Conservation (phyloP, 176 grass and related monocot species). For the Triticum turgidum region DNA sequence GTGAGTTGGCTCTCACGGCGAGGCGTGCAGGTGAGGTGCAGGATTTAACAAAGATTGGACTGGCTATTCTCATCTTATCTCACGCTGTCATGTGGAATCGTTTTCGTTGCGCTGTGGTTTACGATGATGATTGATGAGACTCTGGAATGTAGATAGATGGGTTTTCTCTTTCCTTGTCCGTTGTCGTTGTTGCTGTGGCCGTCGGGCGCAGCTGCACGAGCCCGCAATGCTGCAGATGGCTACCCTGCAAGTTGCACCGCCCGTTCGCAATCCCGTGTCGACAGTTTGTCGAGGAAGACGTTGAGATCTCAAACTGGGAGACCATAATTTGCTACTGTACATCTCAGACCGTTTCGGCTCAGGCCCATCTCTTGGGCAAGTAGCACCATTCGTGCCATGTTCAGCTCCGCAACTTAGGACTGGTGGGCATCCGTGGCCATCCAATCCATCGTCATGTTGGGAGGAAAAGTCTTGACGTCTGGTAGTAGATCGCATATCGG, state of each 20-base stretch:
- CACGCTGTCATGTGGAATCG: not conserved
- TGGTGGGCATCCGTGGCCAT: not conserved
- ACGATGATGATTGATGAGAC: not conserved
- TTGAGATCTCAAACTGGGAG: not conserved
- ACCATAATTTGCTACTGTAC: no score
- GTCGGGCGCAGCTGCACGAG: not conserved
- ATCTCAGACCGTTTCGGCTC: not conserved
- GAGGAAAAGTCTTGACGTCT: not conserved
- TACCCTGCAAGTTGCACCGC: not conserved
- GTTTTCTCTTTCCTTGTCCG: not conserved
- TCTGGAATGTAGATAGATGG: not conserved
- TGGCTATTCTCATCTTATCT: not conserved
- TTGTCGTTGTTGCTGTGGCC: not conserved
- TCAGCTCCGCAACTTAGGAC: not conserved
- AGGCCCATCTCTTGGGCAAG: not conserved
- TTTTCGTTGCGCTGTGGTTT: not conserved
- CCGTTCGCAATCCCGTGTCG: not conserved
- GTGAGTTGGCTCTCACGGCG: conserved; percentile 22
- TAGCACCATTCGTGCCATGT: not conserved
- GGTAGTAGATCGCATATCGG: not conserved
- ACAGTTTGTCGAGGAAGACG: not conserved
- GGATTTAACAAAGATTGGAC: conserved; percentile 40
- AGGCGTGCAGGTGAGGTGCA: not conserved
- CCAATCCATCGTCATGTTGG: not conserved
- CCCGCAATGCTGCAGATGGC: not conserved